Conservation (phyloP, 768 basidiomycete species). For the Serendipita sp. region DNA sequence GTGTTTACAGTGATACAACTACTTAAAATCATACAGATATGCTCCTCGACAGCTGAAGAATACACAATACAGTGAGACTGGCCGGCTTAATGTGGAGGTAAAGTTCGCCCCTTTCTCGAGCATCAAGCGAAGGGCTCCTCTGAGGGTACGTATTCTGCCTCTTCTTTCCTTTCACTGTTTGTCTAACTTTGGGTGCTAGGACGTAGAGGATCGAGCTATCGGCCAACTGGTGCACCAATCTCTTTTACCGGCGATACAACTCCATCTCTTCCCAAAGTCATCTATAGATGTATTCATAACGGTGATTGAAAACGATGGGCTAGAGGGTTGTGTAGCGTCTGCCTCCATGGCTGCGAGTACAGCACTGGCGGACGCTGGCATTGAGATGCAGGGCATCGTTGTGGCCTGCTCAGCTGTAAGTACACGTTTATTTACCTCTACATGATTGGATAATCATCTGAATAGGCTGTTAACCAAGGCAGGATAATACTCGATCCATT, state of each 20-base stretch:
- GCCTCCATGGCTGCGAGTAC: constrained; percentile 77
- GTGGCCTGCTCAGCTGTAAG: constrained; percentile 61
- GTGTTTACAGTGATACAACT: constrained; percentile 3
- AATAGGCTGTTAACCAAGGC: constrained; percentile 37
- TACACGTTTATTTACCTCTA: not conserved
- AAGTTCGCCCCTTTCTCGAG: constrained; percentile 95
- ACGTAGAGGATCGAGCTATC: constrained; percentile 82
- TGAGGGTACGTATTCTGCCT: constrained; percentile 44
- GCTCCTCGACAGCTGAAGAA: constrained; percentile 76
- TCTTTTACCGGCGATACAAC: constrained; percentile 62
- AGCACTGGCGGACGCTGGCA: constrained; percentile 83
- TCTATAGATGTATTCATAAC: constrained; percentile 83
- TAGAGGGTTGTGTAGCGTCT: constrained; percentile 76
- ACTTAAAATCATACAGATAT: constrained; percentile 32
- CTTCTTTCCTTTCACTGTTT: not conserved
- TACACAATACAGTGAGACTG: constrained; percentile 67
- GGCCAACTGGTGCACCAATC: constrained; percentile 75
- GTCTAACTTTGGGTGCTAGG: constrained; percentile 30
- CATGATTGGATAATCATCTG: constrained; percentile 7
- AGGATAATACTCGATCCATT: constrained; percentile 72
- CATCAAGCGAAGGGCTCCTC: constrained; percentile 55
- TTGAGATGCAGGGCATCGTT: constrained; percentile 81
- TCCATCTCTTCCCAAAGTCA: constrained; percentile 87
- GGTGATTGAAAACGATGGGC: constrained; percentile 80
- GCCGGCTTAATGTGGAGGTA: constrained; percentile 83